Percentiles rank a stretch among this genome's conserved stretches.
Evolutionary conservation across 2,329 filamentous ascomycete genomes (phyloP).

Genomic region (Pezicula radicicola): DNA sequence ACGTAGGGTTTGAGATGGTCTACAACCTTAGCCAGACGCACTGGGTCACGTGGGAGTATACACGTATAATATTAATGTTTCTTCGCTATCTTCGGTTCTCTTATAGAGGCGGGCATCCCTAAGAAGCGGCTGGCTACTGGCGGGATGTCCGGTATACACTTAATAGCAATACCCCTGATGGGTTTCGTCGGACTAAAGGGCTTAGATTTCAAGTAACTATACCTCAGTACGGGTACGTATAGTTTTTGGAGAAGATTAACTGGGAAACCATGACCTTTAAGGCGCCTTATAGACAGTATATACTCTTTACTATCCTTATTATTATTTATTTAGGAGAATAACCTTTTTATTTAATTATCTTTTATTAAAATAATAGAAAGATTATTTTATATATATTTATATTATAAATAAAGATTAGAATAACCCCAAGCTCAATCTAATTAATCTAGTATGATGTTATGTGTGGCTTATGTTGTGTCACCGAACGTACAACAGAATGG

Average conservation of each 20-base stretch:
- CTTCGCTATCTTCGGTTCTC: neutral
- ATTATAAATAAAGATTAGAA: too few relatives aligned
- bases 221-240: neutral
- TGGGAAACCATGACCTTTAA: neutral
- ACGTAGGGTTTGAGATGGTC: neutral
- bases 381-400: too few relatives aligned
- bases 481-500: too few relatives aligned
- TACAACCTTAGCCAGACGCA: neutral
- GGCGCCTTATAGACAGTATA: neutral
- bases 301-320: neutral
- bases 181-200: neutral
- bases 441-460: too few relatives aligned
- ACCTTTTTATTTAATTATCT: too few relatives aligned
- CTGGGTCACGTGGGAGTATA: neutral
- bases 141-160: neutral
- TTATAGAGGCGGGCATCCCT: neutral
- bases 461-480: too few relatives aligned
- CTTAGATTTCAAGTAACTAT: neutral
- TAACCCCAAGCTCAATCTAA: too few relatives aligned
- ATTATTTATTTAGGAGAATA: too few relatives aligned
- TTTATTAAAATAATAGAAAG: too few relatives aligned
- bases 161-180: neutral
- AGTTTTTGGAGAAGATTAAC: neutral
- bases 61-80: neutral
- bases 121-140: neutral